Conservation (phyloP, 177 flowering plant genomes). For the Tripterygium wilfordii region DNA sequence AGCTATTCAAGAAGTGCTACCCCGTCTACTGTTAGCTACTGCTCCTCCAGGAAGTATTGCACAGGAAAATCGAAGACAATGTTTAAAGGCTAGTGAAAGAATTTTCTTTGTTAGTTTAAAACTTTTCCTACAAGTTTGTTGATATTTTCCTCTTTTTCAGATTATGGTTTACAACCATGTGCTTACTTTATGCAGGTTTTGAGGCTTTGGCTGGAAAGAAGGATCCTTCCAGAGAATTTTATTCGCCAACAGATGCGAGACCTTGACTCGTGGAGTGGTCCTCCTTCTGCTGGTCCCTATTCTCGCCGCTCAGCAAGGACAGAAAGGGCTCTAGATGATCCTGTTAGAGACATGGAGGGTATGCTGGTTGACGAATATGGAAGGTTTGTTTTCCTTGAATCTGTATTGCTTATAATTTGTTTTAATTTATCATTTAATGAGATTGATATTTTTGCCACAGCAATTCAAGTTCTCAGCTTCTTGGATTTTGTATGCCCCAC, state of each 20-base stretch:
- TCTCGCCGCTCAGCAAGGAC: slow-evolving; percentile 69
- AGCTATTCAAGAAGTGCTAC: slow-evolving; percentile 64
- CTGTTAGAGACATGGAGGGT: slow-evolving; percentile 92
- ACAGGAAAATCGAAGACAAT: slow-evolving; percentile 86
- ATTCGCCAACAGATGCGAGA: slow-evolving; percentile 74
- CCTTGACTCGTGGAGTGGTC: slow-evolving; percentile 48
- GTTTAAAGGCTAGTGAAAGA: slow-evolving; percentile 60
- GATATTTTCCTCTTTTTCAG: background rate
- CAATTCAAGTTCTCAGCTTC: slow-evolving; percentile 88
- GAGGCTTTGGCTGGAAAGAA: slow-evolving; percentile 87
- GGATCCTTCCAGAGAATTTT: slow-evolving; percentile 71
- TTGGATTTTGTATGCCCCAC: slow-evolving; percentile 80
- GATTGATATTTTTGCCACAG: slow-evolving; percentile 35
- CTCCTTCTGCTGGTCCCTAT: slow-evolving; percentile 39
- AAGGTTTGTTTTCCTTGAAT: slow-evolving; percentile 45
- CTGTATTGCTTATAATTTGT: too few species aligned
- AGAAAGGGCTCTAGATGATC: slow-evolving; percentile 92
- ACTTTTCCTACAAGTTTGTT: too few species aligned
- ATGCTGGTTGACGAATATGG: slow-evolving; percentile 99
- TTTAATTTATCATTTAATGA: slow-evolving; percentile 7
- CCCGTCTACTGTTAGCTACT: slow-evolving; percentile 80
- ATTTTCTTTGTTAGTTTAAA: too few species aligned
- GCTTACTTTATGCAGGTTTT: slow-evolving; percentile 55
- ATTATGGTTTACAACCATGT: too few species aligned
- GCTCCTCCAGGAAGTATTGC: slow-evolving; percentile 85